Evolutionary conservation across 768 basidiomycete genomes (phyloP).

Genomic region (Phlebiopsis flavidoalba): DNA sequence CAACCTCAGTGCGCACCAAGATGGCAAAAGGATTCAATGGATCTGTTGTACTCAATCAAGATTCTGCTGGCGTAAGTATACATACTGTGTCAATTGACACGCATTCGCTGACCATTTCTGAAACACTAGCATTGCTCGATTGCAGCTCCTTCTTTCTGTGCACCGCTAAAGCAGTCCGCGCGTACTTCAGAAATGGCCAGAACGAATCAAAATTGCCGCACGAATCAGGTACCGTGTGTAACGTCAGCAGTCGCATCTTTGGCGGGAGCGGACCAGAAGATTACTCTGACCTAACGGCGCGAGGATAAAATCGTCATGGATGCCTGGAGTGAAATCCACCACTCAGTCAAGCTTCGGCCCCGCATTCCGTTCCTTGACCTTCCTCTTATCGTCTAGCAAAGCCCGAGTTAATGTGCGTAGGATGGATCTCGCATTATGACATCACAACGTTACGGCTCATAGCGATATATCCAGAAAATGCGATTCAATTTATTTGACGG

Average conservation of each 20-base stretch:
- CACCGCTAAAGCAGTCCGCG: constrained; percentile 19
- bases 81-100: not conserved
- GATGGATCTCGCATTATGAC: no score
- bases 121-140: not conserved
- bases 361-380: no score
- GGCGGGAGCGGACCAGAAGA: not conserved
- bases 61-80: constrained; percentile 10
- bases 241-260: constrained; percentile 7
- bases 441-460: no score
- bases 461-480: no score
- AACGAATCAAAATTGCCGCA: no score
- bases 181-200: constrained; percentile 23
- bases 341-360: no score
- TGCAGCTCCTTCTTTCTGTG: constrained; percentile 6
- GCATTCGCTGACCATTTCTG: not conserved
- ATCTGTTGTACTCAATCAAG: constrained; percentile 7
- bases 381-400: no score
- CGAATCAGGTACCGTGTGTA: constrained; percentile 18
- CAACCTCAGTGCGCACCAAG: not conserved
- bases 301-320: not conserved
- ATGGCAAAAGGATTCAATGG: constrained; percentile 7
- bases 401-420: no score
- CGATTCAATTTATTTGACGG: no score
- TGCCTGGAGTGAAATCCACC: not conserved
- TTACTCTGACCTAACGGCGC: not conserved